These are phyloP conservation scores for Brettanomyces sp. DNA, from an alignment of 805 yeast species.

Conservation along the genomic window DNA sequence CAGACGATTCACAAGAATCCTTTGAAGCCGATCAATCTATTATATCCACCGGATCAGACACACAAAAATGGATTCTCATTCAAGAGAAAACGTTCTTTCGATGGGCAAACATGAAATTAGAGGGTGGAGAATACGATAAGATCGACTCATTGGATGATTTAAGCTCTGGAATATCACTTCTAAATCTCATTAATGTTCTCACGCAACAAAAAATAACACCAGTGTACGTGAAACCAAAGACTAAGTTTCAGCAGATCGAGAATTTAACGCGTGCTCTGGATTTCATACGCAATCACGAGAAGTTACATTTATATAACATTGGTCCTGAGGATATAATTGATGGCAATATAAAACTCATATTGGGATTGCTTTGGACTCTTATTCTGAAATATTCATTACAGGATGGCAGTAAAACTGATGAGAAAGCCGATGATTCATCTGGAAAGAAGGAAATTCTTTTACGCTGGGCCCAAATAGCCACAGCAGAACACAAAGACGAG, in stretches of 20 bases:
- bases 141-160: conserved; percentile 27
- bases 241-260: conserved; percentile 37
- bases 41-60: no score
- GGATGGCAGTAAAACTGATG: conserved; percentile 2
- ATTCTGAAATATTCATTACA: conserved; percentile 30
- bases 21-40: no score
- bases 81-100: conserved; percentile 41
- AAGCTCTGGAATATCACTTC: conserved; percentile 25
- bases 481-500: conserved; percentile 24
- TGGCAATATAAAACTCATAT: conserved; percentile 35
- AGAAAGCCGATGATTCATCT: not conserved
- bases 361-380: conserved; percentile 42
- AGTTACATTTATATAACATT: conserved; percentile 32
- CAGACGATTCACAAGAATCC: no score
- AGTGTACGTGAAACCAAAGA: conserved; percentile 28
- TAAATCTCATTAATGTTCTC: not conserved
- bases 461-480: conserved; percentile 45
- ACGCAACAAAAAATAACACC: conserved; percentile 5
- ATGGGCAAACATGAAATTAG: conserved; percentile 37
- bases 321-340: conserved; percentile 42
- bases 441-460: conserved; percentile 30
- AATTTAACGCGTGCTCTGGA: conserved; percentile 34
- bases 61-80: conserved; percentile 28
- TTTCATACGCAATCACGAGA: conserved; percentile 29
- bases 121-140: conserved; percentile 7